These are phyloP conservation scores for Durotheca rogersii DNA, from an alignment of 495 filamentous ascomycete species.

Conservation along the genomic window DNA sequence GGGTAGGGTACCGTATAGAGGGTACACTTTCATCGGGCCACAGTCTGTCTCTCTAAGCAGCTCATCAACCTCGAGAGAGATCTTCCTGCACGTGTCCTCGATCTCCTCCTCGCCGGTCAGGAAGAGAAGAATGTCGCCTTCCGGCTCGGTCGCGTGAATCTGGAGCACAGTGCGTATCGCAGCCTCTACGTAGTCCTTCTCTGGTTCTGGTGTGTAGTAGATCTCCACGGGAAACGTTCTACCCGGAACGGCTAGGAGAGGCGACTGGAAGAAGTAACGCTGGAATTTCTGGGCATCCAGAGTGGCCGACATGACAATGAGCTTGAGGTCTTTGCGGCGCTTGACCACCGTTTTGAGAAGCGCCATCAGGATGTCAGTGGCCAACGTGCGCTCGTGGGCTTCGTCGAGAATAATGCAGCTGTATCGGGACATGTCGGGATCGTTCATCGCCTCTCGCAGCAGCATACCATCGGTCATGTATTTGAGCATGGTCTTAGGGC, in stretches of 20 bases:
- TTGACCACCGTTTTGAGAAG: slow-evolving; percentile 81
- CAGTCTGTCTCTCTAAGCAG: slow-evolving; percentile 86
- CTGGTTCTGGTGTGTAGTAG: slow-evolving; percentile 95
- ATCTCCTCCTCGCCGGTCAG: slow-evolving; percentile 99
- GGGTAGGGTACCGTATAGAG: slow-evolving; percentile 91
- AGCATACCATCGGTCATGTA: slow-evolving; percentile 99
- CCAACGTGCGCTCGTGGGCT: slow-evolving; percentile 92
- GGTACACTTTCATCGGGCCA: slow-evolving; percentile 86
- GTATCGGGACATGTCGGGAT: slow-evolving; percentile 85
- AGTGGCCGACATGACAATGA: slow-evolving; percentile 98
- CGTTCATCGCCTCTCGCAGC: slow-evolving; percentile 95
- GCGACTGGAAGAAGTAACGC: slow-evolving; percentile 93
- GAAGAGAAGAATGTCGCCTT: slow-evolving; percentile 95
- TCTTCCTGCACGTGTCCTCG: slow-evolving; percentile 92
- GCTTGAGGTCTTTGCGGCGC: slow-evolving; percentile 83
- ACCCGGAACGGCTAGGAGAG: slow-evolving; percentile 89
- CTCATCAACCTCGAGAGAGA: slow-evolving; percentile 85
- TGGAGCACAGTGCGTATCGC: slow-evolving; percentile 92
- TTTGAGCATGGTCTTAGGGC: slow-evolving; percentile 88
- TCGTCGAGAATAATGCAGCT: slow-evolving; percentile 98
- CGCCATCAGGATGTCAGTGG: slow-evolving; percentile 95
- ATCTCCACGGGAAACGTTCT: slow-evolving; percentile 97
- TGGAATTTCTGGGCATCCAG: slow-evolving; percentile 98
- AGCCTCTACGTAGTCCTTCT: slow-evolving; percentile 95
- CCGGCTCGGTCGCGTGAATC: slow-evolving; percentile 88